Evolutionary conservation across 2,329 filamentous ascomycete genomes (phyloP), one percentile per base, ranked within the genome.

Genomic region (Zymoseptoria tritici): DNA sequence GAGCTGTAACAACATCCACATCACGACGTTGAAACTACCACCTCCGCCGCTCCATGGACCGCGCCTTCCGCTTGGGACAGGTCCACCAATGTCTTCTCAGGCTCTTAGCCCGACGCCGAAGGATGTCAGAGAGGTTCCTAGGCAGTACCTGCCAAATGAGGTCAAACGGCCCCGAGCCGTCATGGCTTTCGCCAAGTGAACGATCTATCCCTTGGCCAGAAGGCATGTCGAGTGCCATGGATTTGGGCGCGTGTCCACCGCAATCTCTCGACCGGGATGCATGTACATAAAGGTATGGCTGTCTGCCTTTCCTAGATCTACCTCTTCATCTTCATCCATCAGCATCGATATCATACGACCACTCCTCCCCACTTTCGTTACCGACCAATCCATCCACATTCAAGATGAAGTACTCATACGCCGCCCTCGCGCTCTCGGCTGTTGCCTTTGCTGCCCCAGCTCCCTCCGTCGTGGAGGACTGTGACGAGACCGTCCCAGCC

Each of bases 361-460:
- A 42, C 36, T 42, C 13, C 36, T 16, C 16, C 36, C 36, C 13
- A 42, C 36, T 42, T 42, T 42, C 36, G 36, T 16, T 42, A 42
- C 36, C 36, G 11, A 42, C 2, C 36, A 42, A 42, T 6, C 36
- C 9, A 42, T 16, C 11, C 11, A 42, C 36, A 63, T 57, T 61
- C 64, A 64, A 57, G 59, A 66, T 65, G 64, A 66, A 65, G 63
- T 55, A 54, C 57, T 63, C 60, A 21, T 52, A 62, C 53, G 55
- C 63, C 57, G 60, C 57, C 51, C 56, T 63, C 36, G 59, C 62
- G 50, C 53, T 64, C 52, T 56, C 63, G 51, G 61, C 61, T 20
- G 49, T 64, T 36, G 64, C 61, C 55, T 31, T 57, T 24, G 64
- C 63, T 55, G 55, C 57, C 11, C 63, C 63, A 61, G 63, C 62